phyloP scores from a whole-genome alignment of 2,329 filamentous ascomycete species.

The Neocucurbitaria cava region DNA sequence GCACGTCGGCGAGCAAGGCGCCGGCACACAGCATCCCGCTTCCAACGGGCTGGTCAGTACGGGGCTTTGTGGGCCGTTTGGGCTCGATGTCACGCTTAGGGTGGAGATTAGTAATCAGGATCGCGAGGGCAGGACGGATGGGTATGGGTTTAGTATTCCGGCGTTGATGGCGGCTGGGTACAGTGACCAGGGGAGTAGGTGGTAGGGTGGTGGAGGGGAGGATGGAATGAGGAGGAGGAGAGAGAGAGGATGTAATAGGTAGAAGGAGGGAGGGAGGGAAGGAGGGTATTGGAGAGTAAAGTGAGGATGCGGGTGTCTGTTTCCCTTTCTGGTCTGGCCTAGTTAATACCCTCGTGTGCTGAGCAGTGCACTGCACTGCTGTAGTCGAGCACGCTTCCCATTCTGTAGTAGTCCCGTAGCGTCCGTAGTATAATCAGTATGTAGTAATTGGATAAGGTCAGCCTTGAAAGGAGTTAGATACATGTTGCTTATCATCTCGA shows the following conservation, averaged over 20 bases:
- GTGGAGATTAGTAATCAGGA: conserved; percentile 57
- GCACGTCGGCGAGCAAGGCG: conserved; percentile 76
- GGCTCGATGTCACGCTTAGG: conserved; percentile 56
- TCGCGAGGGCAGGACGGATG: conserved; percentile 54
- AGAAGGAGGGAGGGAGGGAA: neutral
- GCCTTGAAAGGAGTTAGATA: no score
- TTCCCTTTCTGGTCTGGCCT: neutral
- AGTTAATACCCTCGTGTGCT: neutral
- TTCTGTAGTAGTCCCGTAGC: neutral
- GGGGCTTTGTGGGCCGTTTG: conserved; percentile 53
- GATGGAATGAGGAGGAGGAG: neutral
- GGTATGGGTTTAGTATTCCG: conserved; percentile 59
- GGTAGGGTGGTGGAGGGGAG: conserved; percentile 11
- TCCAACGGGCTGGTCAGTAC: conserved; percentile 57
- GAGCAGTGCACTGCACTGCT: neutral
- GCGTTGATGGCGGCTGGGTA: conserved; percentile 43
- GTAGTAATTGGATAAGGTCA: no score
- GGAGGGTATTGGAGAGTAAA: neutral
- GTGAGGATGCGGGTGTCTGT: neutral
- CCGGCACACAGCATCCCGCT: conserved; percentile 79
- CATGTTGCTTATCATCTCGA: no score
- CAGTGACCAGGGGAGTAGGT: conserved; percentile 20
- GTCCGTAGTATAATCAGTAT: neutral
- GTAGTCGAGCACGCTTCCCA: neutral
- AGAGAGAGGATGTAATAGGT: neutral